Conservation (phyloP, 345 rosid genomes). For the Euphorbia pulcherrima region DNA sequence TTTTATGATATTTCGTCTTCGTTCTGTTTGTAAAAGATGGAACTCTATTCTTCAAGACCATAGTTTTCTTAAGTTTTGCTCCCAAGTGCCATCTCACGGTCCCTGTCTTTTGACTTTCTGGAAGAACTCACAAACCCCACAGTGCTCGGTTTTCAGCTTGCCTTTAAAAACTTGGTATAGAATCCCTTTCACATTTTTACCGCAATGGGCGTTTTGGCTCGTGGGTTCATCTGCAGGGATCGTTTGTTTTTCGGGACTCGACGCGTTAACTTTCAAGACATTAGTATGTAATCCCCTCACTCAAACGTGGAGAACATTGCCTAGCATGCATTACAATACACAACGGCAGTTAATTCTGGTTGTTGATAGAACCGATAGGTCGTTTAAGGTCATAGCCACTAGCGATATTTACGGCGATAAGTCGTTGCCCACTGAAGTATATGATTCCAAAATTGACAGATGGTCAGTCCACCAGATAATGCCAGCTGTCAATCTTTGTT, state of each 20-base stretch:
- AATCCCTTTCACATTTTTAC: slow-evolving; percentile 79
- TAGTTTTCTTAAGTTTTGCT: slow-evolving; percentile 82
- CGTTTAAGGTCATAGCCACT: slow-evolving; percentile 86
- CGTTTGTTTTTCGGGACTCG: slow-evolving; percentile 91
- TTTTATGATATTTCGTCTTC: slow-evolving; percentile 82
- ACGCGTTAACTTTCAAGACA: slow-evolving; percentile 70
- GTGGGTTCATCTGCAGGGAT: slow-evolving; percentile 89
- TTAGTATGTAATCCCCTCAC: slow-evolving; percentile 88
- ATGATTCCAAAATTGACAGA: slow-evolving; percentile 67
- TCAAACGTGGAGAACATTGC: slow-evolving; percentile 75
- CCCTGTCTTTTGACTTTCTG: slow-evolving; percentile 90
- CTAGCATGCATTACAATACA: slow-evolving; percentile 79
- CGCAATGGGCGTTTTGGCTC: slow-evolving; percentile 93
- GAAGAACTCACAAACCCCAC: slow-evolving; percentile 82
- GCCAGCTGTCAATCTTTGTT: slow-evolving; percentile 94
- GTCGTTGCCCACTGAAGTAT: slow-evolving; percentile 90
- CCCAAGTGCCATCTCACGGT: slow-evolving; percentile 57
- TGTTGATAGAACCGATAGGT: slow-evolving; percentile 62
- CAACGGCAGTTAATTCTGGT: slow-evolving; percentile 90
- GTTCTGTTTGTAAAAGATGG: slow-evolving; percentile 84
- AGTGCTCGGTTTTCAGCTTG: slow-evolving; percentile 88
- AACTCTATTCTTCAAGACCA: slow-evolving; percentile 81
- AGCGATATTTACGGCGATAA: slow-evolving; percentile 80
- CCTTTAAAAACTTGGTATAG: slow-evolving; percentile 89
- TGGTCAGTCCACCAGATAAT: slow-evolving; percentile 84